Evolutionary conservation across 192 early-diverging fungal genomes (phyloP).

Genomic region (Thamnidium elegans): DNA sequence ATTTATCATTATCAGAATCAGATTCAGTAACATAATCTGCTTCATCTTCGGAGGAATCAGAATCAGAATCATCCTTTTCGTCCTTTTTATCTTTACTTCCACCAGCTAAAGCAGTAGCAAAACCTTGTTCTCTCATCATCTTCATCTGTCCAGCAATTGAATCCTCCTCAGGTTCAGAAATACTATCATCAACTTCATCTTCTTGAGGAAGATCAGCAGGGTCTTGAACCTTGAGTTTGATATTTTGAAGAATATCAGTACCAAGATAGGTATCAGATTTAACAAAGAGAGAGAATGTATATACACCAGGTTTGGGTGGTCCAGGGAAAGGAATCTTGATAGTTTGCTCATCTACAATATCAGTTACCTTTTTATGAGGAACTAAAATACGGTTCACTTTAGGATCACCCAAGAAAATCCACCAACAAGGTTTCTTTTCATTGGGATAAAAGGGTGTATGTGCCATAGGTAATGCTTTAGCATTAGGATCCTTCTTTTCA

Average conservation of each 20-base stretch:
- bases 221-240: constrained; percentile 74
- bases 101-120: constrained; percentile 51
- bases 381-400: constrained; percentile 82
- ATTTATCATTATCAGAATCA: constrained; percentile 14
- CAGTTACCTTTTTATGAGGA: constrained; percentile 71
- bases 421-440: constrained; percentile 85
- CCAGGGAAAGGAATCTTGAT: constrained; percentile 91
- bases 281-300: constrained; percentile 77
- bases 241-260: constrained; percentile 74
- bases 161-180: constrained; percentile 95
- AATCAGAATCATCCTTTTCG: constrained; percentile 20
- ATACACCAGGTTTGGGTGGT: constrained; percentile 79
- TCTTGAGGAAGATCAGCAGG: constrained; percentile 70
- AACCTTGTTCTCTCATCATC: constrained; percentile 74
- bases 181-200: constrained; percentile 84
- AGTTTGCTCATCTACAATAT: constrained; percentile 62
- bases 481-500: constrained; percentile 30
- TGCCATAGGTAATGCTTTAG: constrained; percentile 33
- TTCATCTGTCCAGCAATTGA: constrained; percentile 96
- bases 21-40: constrained; percentile 9
- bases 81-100: constrained; percentile 12
- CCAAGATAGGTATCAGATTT: constrained; percentile 89
- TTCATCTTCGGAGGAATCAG: constrained; percentile 26
- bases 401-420: constrained; percentile 85
- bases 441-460: constrained; percentile 71